These are phyloP conservation scores for Cryptosporidium meleagridis DNA, from an alignment of 169 alveolate species.

Conservation along the genomic window DNA sequence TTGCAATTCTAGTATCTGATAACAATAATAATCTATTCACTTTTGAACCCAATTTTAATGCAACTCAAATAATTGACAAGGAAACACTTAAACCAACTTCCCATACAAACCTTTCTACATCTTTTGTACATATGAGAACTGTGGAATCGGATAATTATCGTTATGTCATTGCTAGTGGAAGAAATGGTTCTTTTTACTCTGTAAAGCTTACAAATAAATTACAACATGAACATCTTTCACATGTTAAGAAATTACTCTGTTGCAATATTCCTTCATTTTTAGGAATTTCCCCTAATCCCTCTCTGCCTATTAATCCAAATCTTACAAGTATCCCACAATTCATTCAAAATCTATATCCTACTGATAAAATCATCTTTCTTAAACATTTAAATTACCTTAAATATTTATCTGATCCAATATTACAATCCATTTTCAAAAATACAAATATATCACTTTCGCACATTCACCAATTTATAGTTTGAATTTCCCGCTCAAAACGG, in stretches of 20 bases:
- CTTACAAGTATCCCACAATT: slow-evolving; percentile 19
- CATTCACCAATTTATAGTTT: slow-evolving; percentile 39
- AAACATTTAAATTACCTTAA: slow-evolving; percentile 5
- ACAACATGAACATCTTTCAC: slow-evolving; percentile 11
- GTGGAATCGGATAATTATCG: slow-evolving; percentile 4
- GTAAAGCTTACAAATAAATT: neutral
- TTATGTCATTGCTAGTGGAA: slow-evolving; percentile 61
- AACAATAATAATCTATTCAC: slow-evolving; percentile 20
- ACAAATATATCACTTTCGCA: neutral
- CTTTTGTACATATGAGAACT: slow-evolving; percentile 54
- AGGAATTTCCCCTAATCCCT: neutral
- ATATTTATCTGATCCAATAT: slow-evolving; percentile 50
- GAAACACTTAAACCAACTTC: slow-evolving; percentile 67
- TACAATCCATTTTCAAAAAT: slow-evolving; percentile 48
- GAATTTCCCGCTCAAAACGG: slow-evolving; percentile 20
- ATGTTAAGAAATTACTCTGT: slow-evolving; percentile 10
- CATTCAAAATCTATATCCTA: slow-evolving; percentile 40
- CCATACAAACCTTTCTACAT: slow-evolving; percentile 9
- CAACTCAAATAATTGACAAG: slow-evolving; percentile 68
- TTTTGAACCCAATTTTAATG: slow-evolving; percentile 44
- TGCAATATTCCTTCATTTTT: slow-evolving; percentile 49
- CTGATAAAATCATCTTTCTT: slow-evolving; percentile 22
- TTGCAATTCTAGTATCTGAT: slow-evolving; percentile 59
- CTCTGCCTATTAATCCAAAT: neutral
- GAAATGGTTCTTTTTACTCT: slow-evolving; percentile 47